Evolutionary conservation across 2,329 filamentous ascomycete genomes (phyloP), one percentile per base, ranked within the genome.

Genomic region (Pyrenophora seminiperda): DNA sequence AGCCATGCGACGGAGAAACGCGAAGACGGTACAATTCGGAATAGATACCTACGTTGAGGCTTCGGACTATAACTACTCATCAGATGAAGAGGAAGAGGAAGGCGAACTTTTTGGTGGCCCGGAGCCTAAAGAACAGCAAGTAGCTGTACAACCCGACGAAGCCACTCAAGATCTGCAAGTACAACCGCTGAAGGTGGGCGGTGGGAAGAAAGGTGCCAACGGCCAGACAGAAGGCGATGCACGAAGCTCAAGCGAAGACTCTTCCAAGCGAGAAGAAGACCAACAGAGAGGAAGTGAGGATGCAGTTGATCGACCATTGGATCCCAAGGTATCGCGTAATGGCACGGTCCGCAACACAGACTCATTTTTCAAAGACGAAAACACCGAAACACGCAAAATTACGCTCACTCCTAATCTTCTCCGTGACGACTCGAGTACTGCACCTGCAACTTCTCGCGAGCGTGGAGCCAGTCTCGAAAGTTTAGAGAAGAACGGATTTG

Each of bases 341-440:
- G 91, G 91, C 33, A 93, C 89, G 17, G 83, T 96, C 36, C 84
- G 93, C 57, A 95, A 95, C 69, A 93, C 91, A 4, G 93, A 97
- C 74, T 96, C 93, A 1, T 97, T 97, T 79, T 97, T 97, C 80
- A 96, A 91, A 73, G 94, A 97, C 67, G 93, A 99, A 67, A 91
- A 85, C 24, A 88, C 91, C 30, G 94, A 97, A 73, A 97, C 94
- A 2, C 91, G 95, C 74, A 97, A 97, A 77, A 97, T 99, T 61
- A 96, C 92, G 0, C 82, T 99, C 36, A 99, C 94, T 3, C 94
- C 94, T 1, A 96, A 96, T 62, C 76, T 99, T 44, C 78, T 97
- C 32, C 86, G 93, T 33, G 93, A 97, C 60, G 92, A 97, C 58
- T 77, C 78, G 9, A 79, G 67, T 49, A 67, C 65, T 10, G 66